Base-by-base conservation (phyloP, 2,329 filamentous ascomycete species). In the Pseudogymnoascus sp. region DNA sequence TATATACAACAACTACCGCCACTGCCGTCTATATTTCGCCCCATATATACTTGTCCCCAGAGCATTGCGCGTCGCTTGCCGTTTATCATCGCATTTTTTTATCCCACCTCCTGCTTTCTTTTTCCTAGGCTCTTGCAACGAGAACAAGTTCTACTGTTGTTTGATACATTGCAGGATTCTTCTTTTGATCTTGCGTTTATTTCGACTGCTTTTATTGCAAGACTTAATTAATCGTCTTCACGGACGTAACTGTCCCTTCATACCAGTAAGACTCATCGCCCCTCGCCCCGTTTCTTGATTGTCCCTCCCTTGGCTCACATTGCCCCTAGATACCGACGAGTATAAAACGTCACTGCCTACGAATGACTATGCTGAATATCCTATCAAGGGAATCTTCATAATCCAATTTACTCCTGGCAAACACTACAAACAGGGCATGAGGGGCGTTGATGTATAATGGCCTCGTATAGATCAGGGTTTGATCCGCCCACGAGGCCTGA, bases 401-500 rank as follows among this genome's bases (percentile, higher is more conserved):
- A 59, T 53, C 70, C 64, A 70, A 72, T 68, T 67, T 71, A 50
- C 42, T 44, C 35, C 14, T n/a, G 61, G 63, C 63, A 65, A 65
- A 64, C 63, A 70, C 70, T 10, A 68, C 61, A 60, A 53, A 65
- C 56, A 62, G 66, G 68, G 63, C 61, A 64, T 63, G 69, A 70
- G 65, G 76, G 64, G 66, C n/a, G 29, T 56, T 56, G 50, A 33
- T 56, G 7, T 56, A 56, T 56, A 56, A 80, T 80, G 79, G 76
- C 77, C 72, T 76, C 77, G 69, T 71, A 74, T 63, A 75, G 74
- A 70, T 72, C 71, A 65, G 74, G 74, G 63, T 76, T 74, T 67
- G 76, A 78, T 64, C 72, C 78, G 60, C 77, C 76, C 11, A 69
- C 74, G 64, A 74, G 76, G 64, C 74, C 77, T 67, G 72, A 72